Conservation (phyloP, 805 yeast species). For the Metschnikowia gruessii region DNA sequence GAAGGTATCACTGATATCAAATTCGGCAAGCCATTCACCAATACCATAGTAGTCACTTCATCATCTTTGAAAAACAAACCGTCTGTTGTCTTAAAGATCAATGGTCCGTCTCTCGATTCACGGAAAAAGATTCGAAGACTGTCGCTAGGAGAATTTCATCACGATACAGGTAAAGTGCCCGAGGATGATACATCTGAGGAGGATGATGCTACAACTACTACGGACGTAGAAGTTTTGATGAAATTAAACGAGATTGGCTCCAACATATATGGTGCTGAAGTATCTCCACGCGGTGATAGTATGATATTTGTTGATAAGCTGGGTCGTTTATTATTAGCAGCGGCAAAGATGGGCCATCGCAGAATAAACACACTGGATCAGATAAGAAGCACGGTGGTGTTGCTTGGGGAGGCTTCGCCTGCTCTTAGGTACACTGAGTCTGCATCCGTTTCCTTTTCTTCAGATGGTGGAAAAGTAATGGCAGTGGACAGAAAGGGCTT, state of each 20-base stretch:
- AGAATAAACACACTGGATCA: slow-evolving; percentile 11
- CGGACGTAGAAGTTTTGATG: slow-evolving; percentile 36
- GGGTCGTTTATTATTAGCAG: slow-evolving; percentile 70
- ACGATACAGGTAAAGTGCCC: not conserved
- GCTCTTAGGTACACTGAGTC: slow-evolving; percentile 71
- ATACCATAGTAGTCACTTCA: slow-evolving; percentile 37
- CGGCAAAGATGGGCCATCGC: slow-evolving; percentile 49
- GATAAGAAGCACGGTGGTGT: slow-evolving; percentile 49
- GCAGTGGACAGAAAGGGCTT: slow-evolving; percentile 80
- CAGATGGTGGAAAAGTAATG: slow-evolving; percentile 76
- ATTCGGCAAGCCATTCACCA: slow-evolving; percentile 43
- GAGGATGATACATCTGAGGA: slow-evolving; percentile 5
- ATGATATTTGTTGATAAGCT: slow-evolving; percentile 75
- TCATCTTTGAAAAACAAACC: slow-evolving; percentile 36
- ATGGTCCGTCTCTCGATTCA: slow-evolving; percentile 23
- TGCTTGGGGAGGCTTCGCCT: slow-evolving; percentile 75
- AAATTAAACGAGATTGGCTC: slow-evolving; percentile 80
- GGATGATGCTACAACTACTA: slow-evolving; percentile 19
- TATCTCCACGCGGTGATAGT: slow-evolving; percentile 85
- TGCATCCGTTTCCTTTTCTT: slow-evolving; percentile 74
- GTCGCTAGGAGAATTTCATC: not conserved
- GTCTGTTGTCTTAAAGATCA: slow-evolving; percentile 31
- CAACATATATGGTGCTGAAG: slow-evolving; percentile 65
- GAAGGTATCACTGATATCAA: slow-evolving; percentile 86
- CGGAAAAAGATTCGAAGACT: not conserved